Percentiles rank a stretch among this genome's conserved stretches.
phyloP scores from a whole-genome alignment of 495 filamentous ascomycete species.

The Trichoderma parareesei region DNA sequence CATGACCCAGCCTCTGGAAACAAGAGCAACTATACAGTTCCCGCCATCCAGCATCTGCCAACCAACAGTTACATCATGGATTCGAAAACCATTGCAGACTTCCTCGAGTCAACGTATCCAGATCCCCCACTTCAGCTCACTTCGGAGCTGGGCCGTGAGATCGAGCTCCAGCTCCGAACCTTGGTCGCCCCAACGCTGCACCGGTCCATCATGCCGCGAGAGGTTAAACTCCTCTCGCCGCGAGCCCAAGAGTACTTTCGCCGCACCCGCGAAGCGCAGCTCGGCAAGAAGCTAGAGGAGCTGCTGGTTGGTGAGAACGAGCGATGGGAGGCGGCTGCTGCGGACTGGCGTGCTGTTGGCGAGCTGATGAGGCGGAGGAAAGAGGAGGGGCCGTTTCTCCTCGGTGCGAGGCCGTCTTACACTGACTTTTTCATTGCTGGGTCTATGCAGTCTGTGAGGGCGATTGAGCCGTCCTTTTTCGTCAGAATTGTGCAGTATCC shows the following conservation, averaged over 20 bases:
- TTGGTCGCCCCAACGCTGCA: not conserved
- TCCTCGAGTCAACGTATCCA: not conserved
- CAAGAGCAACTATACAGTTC: not conserved
- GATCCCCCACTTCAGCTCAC: not conserved
- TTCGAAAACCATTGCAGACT: not conserved
- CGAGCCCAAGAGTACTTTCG: not conserved
- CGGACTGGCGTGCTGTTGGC: not conserved
- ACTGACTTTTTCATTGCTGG: not conserved
- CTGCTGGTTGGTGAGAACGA: not conserved
- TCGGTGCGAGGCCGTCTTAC: not conserved
- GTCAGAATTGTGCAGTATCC: not conserved
- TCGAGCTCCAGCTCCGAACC: not conserved
- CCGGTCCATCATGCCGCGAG: not conserved
- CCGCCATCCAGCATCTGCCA: not conserved
- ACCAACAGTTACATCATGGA: constrained; percentile 3
- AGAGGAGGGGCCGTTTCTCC: not conserved
- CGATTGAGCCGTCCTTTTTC: not conserved
- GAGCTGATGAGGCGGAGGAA: not conserved
- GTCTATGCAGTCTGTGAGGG: not conserved
- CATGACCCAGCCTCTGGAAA: not conserved
- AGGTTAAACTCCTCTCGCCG: not conserved
- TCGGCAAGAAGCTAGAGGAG: not conserved
- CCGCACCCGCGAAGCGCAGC: not conserved
- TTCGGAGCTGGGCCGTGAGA: not conserved
- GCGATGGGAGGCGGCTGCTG: not conserved